Base-by-base conservation (phyloP, 768 basidiomycete genomes). In the Rubroboletus pulcherrimus region DNA sequence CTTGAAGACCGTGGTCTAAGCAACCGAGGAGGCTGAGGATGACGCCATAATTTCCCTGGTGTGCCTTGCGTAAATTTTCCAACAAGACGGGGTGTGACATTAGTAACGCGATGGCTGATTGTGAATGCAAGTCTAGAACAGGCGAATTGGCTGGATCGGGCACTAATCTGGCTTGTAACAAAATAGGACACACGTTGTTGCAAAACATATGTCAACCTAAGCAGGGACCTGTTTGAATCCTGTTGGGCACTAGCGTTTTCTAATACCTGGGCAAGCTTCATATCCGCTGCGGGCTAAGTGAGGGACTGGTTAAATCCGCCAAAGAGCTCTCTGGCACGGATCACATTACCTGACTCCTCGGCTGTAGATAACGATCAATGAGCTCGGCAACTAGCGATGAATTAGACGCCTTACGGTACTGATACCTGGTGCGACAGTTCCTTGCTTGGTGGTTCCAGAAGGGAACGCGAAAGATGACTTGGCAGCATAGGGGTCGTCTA, bases 21-120 rank as follows among this genome's bases (percentile, higher is more conserved):
- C 88, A 93, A n/a, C 95, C 95, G 7, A 98, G 78, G 44, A 99
- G 78, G 65, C 92, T 93, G 31, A 98, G 81, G 39, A 99, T 87
- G 40, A 95, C 77, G 48, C 93, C 85, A 67, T 97, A 99, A 61
- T 89, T 93, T 42, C 97, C 97, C 77, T 87, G 83, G 60, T 96
- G 83, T 1, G 95, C 95, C 64, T 89, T 95, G 44, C 93, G 85
- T 14, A 97, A 76, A 64, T 86, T 90, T 52, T 98, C 93, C 35
- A 98, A 75, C 1, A 98, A 74, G 0, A 82, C 71, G 0, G 94
- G 88, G 38, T 93, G 86, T 0, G 82, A 77, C 71, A 95, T 84
- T 4, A 99, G 80, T 17, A 97, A 78, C 57, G 89, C 85, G 31
- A 98, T 89, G 0, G 91, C 93, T 8, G 87, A 87, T 59, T 90